Base-by-base conservation (phyloP, 179 eudicot genomes). In the Sideroxylon spinosum region DNA sequence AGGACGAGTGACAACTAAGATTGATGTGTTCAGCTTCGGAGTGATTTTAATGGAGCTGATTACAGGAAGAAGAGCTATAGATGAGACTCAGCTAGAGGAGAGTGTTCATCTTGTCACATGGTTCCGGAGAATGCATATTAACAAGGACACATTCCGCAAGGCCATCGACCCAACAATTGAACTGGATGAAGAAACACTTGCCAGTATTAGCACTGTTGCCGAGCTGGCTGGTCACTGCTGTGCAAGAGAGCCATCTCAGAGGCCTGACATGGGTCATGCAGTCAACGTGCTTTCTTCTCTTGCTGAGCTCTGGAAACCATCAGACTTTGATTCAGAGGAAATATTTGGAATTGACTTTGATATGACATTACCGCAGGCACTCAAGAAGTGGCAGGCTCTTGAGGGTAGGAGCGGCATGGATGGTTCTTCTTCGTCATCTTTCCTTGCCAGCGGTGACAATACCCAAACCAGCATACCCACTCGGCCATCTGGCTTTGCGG, bases 181-280 rank as follows among this genome's bases (percentile, higher is more conserved):
- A 19, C 89, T 91, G 3, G 81, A 82, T 12, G 96, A 91, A 16
- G 96, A 86, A 62, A 86, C 88, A 3, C 81, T 85, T 3, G 87
- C 87, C 37, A 88, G 91, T 78, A 48, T 93, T 76, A 79, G 84
- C 82, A 93, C 92, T 0, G 89, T 93, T 2, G 89, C 96, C 50
- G 96, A 91, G 83, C 84, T 93, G 71, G 96, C 97, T 1, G 90
- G 96, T 44, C 97, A 93, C 81, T 93, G 97, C 88, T 81, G 89
- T 2, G 92, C 92, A 2, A 76, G 94, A 80, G 97, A 93, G 75
- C 94, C 97, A 19, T 79, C 89, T 49, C 97, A 93, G 82, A 81
- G 97, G 70, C 97, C 97, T 3, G 96, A 91, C 74, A 93, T 93
- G 97, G 89, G 93, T 11, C 96, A 91, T 32, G 85, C 79, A 0